Base-by-base conservation (phyloP, 306 rosid genomes). In the Citrullus amarus region DNA sequence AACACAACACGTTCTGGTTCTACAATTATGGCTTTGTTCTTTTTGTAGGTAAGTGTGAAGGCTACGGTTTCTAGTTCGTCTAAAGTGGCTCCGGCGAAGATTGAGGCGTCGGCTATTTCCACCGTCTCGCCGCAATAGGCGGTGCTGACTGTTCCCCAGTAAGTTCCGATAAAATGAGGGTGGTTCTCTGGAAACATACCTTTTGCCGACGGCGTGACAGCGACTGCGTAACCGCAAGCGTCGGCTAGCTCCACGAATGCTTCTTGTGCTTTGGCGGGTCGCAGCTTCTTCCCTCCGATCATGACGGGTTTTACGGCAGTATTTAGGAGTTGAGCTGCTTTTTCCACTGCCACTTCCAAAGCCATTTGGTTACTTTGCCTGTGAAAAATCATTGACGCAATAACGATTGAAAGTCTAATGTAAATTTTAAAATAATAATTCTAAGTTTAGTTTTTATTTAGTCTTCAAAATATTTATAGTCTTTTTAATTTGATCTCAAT, bases 171-270 rank as follows among this genome's bases (percentile, higher is more conserved):
- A 84, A 94, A 94, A 82, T 79, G 96, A 0, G 90, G 92, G 63
- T 92, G 97, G 60, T 88, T 83, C 84, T 94, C 98, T 0, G 97
- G 95, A 20, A 94, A 88, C 53, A 83, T 50, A 54, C 97, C 97
- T 88, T 94, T 94, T 10, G 90, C 97, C 1, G 98, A 81, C 34
- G 98, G 98, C 96, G 89, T 92, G 17, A 88, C 95, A 0, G 96
- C 90, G 54, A 92, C 58, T 10, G 96, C 82, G 44, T 87, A 94
- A 34, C 95, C 95, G 51, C 88, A 82, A 0, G 91, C 88, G 80
- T 92, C 86, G 1, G 96, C 98, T 0, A 94, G 87, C 18, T 92
- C 93, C 14, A 92, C 91, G 80, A 94, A 92, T 57, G 97, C 95
- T n/a, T 82, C 89, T 2, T 36, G 8, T 1, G 98, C 96, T 25